phyloP scores from a whole-genome alignment of 2,329 filamentous ascomycete genomes.

The Ophiostoma montium region DNA sequence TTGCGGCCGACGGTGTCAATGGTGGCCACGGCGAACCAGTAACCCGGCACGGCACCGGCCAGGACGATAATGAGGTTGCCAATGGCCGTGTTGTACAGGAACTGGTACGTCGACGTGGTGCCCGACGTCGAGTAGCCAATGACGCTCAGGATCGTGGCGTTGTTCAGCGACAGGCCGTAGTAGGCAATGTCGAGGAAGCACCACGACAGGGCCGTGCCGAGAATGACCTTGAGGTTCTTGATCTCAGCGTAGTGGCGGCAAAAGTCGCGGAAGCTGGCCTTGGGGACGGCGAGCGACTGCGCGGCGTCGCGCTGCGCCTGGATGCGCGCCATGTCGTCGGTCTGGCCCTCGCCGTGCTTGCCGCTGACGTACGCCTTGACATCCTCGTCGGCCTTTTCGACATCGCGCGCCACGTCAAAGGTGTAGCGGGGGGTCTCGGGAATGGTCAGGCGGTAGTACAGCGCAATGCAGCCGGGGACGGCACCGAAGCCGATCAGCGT shows the following conservation, averaged over 20 bases:
- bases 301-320: constrained; percentile 39
- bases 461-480: constrained; percentile 63
- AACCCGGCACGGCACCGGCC: constrained; percentile 66
- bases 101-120: constrained; percentile 46
- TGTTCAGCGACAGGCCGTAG: constrained; percentile 62
- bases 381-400: constrained; percentile 60
- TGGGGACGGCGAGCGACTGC: constrained; percentile 45
- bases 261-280: constrained; percentile 63
- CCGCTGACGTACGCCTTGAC: constrained; percentile 61
- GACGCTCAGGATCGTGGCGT: constrained; percentile 53
- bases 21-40: constrained; percentile 63
- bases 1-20: constrained; percentile 64
- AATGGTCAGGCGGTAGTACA: constrained; percentile 69
- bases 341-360: constrained; percentile 37
- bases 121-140: constrained; percentile 54
- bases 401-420: constrained; percentile 64
- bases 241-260: constrained; percentile 52
- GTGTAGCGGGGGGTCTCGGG: constrained; percentile 82
- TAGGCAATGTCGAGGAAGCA: constrained; percentile 54
- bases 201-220: constrained; percentile 65
- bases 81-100: constrained; percentile 58
- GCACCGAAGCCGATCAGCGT: constrained; percentile 68
- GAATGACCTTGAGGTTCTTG: constrained; percentile 53
- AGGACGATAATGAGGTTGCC: constrained; percentile 69
- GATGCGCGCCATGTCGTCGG: constrained; percentile 54